Conservation (phyloP, 495 filamentous ascomycete genomes). For the Ascodesmis nigricans region DNA sequence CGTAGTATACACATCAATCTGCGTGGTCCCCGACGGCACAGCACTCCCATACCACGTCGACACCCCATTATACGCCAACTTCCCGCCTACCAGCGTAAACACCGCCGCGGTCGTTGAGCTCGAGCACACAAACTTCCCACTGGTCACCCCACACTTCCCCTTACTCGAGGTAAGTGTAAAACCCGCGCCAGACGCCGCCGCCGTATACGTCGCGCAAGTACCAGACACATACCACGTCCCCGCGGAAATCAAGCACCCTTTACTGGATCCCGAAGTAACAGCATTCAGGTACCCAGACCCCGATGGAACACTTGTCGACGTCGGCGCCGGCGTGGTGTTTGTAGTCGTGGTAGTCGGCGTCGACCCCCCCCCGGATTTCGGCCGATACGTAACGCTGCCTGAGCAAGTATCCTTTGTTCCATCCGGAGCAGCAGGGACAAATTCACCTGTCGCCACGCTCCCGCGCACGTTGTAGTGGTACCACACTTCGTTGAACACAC, state of each 20-base stretch:
- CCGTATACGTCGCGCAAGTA: constrained; percentile 39
- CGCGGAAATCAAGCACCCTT: constrained; percentile 39
- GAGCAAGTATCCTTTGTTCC: constrained; percentile 43
- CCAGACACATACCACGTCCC: constrained; percentile 42
- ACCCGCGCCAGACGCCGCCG: too few relatives aligned
- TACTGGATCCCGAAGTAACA: constrained; percentile 22
- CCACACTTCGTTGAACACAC: constrained; percentile 55
- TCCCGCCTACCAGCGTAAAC: too few relatives aligned
- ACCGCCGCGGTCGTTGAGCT: too few relatives aligned
- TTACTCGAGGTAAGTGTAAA: too few relatives aligned
- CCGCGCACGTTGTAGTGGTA: constrained; percentile 68
- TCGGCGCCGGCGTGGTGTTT: constrained; percentile 13
- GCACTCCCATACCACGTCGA: too few relatives aligned
- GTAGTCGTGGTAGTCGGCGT: constrained; percentile 23
- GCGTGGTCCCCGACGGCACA: too few relatives aligned
- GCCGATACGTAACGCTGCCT: constrained; percentile 40
- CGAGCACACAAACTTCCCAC: too few relatives aligned
- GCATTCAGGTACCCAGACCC: constrained; percentile 36
- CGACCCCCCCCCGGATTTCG: constrained; percentile 29
- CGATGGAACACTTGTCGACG: constrained; percentile 23
- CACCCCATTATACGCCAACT: too few relatives aligned
- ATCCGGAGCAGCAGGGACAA: constrained; percentile 41
- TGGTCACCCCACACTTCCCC: too few relatives aligned
- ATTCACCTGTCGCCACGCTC: constrained; percentile 46
- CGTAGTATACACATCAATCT: too few relatives aligned